phyloP scores from a whole-genome alignment of 2,329 filamentous ascomycete species.

The Sporothrix variecibatus region DNA sequence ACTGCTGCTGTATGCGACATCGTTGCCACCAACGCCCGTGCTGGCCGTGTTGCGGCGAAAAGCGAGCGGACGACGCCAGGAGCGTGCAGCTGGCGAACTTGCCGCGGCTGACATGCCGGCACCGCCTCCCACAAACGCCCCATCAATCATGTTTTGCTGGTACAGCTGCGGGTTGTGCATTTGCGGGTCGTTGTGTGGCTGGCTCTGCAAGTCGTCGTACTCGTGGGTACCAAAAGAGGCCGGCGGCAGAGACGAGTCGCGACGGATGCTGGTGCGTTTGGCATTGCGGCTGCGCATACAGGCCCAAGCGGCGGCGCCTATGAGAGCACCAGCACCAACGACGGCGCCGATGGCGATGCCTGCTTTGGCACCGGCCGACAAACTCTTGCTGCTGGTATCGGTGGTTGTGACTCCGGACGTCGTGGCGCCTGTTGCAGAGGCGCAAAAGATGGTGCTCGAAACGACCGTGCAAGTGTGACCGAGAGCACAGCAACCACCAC shows the following conservation, averaged over 20 bases:
- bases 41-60: slow-evolving; percentile 26
- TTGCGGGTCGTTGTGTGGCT: slow-evolving; percentile 8
- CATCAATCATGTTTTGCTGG: not conserved
- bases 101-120: not conserved
- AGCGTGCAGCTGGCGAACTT: slow-evolving; percentile 9
- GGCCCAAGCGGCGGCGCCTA: slow-evolving; percentile 48
- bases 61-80: slow-evolving; percentile 18
- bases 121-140: not conserved
- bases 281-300: slow-evolving; percentile 40
- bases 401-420: slow-evolving; percentile 34
- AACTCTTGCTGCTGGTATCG: slow-evolving; percentile 30
- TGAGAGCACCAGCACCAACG: slow-evolving; percentile 44
- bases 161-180: slow-evolving; percentile 12
- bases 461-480: slow-evolving; percentile 46
- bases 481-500: slow-evolving; percentile 54
- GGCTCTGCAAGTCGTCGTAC: slow-evolving; percentile 29
- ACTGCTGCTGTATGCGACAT: slow-evolving; percentile 6
- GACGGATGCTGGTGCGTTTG: slow-evolving; percentile 17
- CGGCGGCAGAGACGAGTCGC: slow-evolving; percentile 27
- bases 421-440: slow-evolving; percentile 35
- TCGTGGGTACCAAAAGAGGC: slow-evolving; percentile 27
- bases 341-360: slow-evolving; percentile 59
- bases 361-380: slow-evolving; percentile 55
- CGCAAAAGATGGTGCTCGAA: slow-evolving; percentile 47
- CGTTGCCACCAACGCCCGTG: slow-evolving; percentile 23